Conservation (phyloP, 1,284 basidiomycete species). For the Papiliotrema nemorosa region DNA sequence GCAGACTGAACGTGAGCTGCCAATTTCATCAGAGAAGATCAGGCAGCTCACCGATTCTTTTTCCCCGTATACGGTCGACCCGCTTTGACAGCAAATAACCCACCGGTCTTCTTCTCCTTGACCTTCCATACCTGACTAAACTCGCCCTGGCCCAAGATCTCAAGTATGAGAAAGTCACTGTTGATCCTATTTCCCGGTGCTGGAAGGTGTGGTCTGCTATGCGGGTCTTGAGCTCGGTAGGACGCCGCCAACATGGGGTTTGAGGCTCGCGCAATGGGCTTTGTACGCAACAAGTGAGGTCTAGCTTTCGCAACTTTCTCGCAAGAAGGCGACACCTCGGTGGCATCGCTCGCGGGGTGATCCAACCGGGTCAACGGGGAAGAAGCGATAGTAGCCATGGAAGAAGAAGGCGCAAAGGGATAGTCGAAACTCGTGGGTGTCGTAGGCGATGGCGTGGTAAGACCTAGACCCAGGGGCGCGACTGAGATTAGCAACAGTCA, state of each 20-base stretch:
- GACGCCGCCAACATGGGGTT: slow-evolving; percentile 45
- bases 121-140: slow-evolving; percentile 94
- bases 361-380: slow-evolving; percentile 2
- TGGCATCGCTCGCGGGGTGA: background rate
- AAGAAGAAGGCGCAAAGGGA: slow-evolving; percentile 30
- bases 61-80: slow-evolving; percentile 86
- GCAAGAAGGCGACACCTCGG: background rate
- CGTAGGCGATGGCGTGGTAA: slow-evolving; percentile 37
- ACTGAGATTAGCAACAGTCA: slow-evolving; percentile 10
- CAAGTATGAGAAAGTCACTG: slow-evolving; percentile 65
- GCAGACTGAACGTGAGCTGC: slow-evolving; percentile 56
- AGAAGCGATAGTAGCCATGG: slow-evolving; percentile 11
- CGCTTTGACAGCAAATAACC: slow-evolving; percentile 85
- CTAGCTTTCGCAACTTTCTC: slow-evolving; percentile 5
- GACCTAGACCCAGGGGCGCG: slow-evolving; percentile 15
- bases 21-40: background rate
- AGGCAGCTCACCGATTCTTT: slow-evolving; percentile 68
- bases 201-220: slow-evolving; percentile 1
- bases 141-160: slow-evolving; percentile 82
- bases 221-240: slow-evolving; percentile 18
- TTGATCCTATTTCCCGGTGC: slow-evolving; percentile 11
- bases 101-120: slow-evolving; percentile 59
- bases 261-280: slow-evolving; percentile 38
- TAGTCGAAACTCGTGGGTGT: slow-evolving; percentile 18
- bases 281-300: slow-evolving; percentile 7